Conservation (phyloP, 140 eudicot genomes). For the Senecio squalidus region DNA sequence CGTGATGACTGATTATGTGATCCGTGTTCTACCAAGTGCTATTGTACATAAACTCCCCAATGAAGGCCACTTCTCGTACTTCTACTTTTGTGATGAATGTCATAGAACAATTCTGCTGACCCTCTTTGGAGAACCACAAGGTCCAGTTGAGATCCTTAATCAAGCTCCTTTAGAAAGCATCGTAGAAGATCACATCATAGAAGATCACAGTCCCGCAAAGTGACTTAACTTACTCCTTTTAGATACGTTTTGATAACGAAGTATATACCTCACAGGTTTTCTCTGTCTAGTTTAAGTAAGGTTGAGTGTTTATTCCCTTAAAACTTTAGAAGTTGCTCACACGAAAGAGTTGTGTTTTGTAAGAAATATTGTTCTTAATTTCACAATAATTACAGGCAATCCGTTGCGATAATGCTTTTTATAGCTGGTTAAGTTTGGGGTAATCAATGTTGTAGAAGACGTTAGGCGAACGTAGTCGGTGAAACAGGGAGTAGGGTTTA, state of each 20-base stretch:
- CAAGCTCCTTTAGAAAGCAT: slow-evolving; percentile 16
- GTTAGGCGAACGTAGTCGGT: too few relatives aligned
- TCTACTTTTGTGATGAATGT: slow-evolving; percentile 68
- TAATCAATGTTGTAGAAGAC: too few relatives aligned
- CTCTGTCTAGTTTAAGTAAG: neutral
- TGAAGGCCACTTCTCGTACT: slow-evolving; percentile 82
- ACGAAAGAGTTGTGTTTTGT: neutral
- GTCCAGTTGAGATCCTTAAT: slow-evolving; percentile 41
- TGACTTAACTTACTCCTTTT: slow-evolving; percentile 1
- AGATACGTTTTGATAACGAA: slow-evolving; percentile 2
- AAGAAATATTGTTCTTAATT: neutral
- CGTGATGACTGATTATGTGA: slow-evolving; percentile 54
- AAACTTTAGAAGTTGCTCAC: neutral
- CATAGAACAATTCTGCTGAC: slow-evolving; percentile 58
- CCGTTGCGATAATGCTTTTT: neutral
- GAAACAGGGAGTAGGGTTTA: too few relatives aligned
- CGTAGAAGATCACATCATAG: slow-evolving; percentile 27
- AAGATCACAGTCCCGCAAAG: neutral
- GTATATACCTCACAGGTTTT: slow-evolving; percentile 25
- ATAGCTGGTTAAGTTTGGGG: neutral
- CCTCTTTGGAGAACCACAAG: slow-evolving; percentile 73
- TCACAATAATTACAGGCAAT: neutral
- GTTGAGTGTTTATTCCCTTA: neutral
- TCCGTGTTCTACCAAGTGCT: slow-evolving; percentile 66
- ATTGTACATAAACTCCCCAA: slow-evolving; percentile 62